Conservation (phyloP, 208 protist species). For the Wallacemonas sp. region DNA sequence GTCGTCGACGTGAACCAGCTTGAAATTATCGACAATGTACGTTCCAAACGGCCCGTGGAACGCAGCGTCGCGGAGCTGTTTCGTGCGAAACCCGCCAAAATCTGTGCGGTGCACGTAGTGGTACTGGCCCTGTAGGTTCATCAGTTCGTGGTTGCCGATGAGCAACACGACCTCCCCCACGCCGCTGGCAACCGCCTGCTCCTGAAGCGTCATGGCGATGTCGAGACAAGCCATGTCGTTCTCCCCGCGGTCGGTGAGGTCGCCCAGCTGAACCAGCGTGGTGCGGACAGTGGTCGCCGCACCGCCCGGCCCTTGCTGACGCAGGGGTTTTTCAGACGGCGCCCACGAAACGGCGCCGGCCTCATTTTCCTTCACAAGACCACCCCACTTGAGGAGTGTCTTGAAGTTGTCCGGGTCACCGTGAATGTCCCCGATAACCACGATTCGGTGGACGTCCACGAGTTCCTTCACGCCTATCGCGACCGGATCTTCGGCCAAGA, state of each 20-base stretch:
- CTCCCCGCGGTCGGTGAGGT: conserved; percentile 80
- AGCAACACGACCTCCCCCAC: conserved; percentile 67
- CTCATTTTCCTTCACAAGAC: conserved; percentile 29
- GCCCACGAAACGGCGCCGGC: conserved; percentile 16
- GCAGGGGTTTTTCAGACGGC: too few species aligned
- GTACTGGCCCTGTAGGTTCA: conserved; percentile 75
- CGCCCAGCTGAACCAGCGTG: conserved; percentile 80
- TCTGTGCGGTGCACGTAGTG: conserved; percentile 64
- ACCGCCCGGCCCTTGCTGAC: too few species aligned
- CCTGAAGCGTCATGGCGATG: conserved; percentile 55
- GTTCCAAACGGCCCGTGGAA: conserved; percentile 63
- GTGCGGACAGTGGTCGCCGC: conserved; percentile 37
- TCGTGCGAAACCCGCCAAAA: conserved; percentile 59
- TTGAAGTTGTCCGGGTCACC: conserved; percentile 67
- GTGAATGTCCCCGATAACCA: conserved; percentile 77
- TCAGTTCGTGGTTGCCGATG: conserved; percentile 88
- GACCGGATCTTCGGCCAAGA: background rate
- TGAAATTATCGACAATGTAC: conserved; percentile 72
- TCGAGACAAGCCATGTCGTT: conserved; percentile 52
- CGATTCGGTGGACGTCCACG: conserved; percentile 56
- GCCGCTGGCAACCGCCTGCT: conserved; percentile 31
- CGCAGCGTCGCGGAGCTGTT: conserved; percentile 38
- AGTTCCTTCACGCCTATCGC: conserved; percentile 8
- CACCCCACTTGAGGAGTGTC: conserved; percentile 48
- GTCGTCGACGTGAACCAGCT: conserved; percentile 44